A percentile compares a stretch with the other conserved stretches of the same genome.
phyloP scores from a whole-genome alignment of 139 green algal species.

The Tetratostichococcus sp. region DNA sequence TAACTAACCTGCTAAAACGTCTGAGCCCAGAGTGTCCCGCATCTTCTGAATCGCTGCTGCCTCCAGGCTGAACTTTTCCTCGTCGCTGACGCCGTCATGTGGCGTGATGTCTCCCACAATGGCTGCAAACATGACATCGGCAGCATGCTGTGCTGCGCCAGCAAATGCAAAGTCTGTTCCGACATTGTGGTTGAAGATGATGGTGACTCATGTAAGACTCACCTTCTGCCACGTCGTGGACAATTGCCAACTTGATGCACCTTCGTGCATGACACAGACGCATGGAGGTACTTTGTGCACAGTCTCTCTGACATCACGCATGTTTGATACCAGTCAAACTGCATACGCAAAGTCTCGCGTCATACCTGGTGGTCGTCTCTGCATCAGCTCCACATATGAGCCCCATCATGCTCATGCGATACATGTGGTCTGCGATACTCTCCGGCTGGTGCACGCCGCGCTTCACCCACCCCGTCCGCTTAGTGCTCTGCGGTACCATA shows the following conservation, averaged over 20 bases:
- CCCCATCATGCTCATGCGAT: slow-evolving; percentile 91
- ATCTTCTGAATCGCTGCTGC: slow-evolving; percentile 68
- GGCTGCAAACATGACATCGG: slow-evolving; percentile 27
- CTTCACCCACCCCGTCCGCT: slow-evolving; percentile 85
- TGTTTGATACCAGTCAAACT: no score
- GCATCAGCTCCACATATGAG: slow-evolving; percentile 47
- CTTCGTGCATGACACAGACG: slow-evolving; percentile 17
- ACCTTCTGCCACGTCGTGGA: slow-evolving; percentile 91
- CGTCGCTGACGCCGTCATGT: slow-evolving; percentile 54
- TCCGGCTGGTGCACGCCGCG: slow-evolving; percentile 70
- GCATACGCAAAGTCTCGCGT: no score
- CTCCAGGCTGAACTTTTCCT: slow-evolving; percentile 78
- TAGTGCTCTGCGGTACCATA: slow-evolving; percentile 57
- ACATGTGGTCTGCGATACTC: slow-evolving; percentile 93
- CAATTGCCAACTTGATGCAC: slow-evolving; percentile 85
- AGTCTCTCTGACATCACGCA: no score
- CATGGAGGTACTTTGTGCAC: no score
- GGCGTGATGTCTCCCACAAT: slow-evolving; percentile 95
- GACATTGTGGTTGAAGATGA: no score
- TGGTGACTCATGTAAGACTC: background rate
- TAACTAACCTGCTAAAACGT: slow-evolving; percentile 9
- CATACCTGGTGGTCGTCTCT: slow-evolving; percentile 32
- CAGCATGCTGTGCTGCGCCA: background rate
- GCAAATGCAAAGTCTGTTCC: no score
- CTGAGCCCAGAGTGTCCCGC: slow-evolving; percentile 58